Evolutionary conservation across 2,329 filamentous ascomycete genomes (phyloP), one percentile per base, ranked within the genome.

Genomic region (Neofusicoccum sp.): DNA sequence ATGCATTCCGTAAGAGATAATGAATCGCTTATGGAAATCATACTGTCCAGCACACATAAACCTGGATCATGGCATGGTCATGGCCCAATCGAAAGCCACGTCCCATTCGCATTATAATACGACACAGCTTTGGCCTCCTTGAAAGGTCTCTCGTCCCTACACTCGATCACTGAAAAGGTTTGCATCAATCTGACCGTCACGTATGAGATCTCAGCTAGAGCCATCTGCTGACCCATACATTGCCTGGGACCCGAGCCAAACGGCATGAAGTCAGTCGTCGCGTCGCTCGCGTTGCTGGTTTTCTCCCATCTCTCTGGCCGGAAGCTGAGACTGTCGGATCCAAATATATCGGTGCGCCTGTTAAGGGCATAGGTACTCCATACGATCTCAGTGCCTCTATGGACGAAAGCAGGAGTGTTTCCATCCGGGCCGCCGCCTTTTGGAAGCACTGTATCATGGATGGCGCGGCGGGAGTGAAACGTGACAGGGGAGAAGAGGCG

Each of bases 401-500:
- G 71, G 5, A 85, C 74, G 62, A 81, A 80, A 11, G 86, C 65
- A 0, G 83, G 82, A 1, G 76, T 73, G 16, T 70, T 71, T 36
- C 80, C 78, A 53, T 83, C 77, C 34, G 77, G 67, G 12, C 83
- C 76, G 65, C 82, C 78, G 62, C 80, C 76, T 34, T 77, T 68
- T 30, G 83, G 83, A 20, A 20, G 20, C 20, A 20, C 20, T 20
- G 81, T 82, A 67, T 84, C 79, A 33, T 71, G 71, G 7, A 75
- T 70, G 1, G 83, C 81, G 20, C 69, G 65, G 61, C 84, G 79
- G n/a, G 73, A 73, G 68, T 86, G 86, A 33, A 75, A 65, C 5
- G 83, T 82, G 12, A 85, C 81, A 14, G 80, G 74, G 5, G 83
- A 82, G 65, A 82, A 79, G 3, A 83, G 69, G 8, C 83, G 81